Base-by-base conservation (phyloP, 2,329 filamentous ascomycete genomes). In the Dactylellina leptospora region DNA sequence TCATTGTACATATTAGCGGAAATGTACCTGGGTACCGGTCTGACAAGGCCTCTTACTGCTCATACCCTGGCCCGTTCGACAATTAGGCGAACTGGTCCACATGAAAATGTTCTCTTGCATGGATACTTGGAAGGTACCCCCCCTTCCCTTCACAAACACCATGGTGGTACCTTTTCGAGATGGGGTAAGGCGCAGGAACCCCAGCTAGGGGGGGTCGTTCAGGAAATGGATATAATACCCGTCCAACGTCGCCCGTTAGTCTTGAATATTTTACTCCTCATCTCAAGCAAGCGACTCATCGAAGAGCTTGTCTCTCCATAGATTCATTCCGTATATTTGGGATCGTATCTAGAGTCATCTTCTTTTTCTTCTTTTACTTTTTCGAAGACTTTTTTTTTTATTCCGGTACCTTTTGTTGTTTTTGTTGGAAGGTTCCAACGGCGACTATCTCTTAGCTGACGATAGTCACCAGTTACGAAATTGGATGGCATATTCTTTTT, bases 391-490 rank as follows among this genome's bases (percentile, higher is more conserved):
- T 40, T 27, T 53, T 42, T 42, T 44, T 42, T n/a, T n/a, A n/a
- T n/a, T n/a, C n/a, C n/a, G n/a, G n/a, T n/a, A n/a, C 30, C 36
- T 25, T 18, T 44, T 61, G 20, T 16, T 10, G 6, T 22, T 62
- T 33, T 51, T 28, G n/a, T n/a, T n/a, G n/a, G n/a, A n/a, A n/a
- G n/a, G n/a, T 44, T 16, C 20, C 18, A 51, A 36, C 22, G 47
- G 51, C 36, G 30, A 38, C 54, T 68, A 68, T 68, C 62, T 68
- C 53, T 68, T 68, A 28, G 25, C 50, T 68, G 53, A 68, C 45
- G 53, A 68, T 68, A 68, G 53, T 47, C 30, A 18, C 36, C 11
- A 40, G 18, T 11, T n/a, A 40, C 5, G 18, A 40, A 11, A 40
- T n/a, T n/a, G n/a, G n/a, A n/a, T n/a, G n/a, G 13, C 36, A 40